Evolutionary conservation across 257 asterid species (phyloP), one percentile per base, ranked within the genome.

Genomic region (Perilla frutescens): DNA sequence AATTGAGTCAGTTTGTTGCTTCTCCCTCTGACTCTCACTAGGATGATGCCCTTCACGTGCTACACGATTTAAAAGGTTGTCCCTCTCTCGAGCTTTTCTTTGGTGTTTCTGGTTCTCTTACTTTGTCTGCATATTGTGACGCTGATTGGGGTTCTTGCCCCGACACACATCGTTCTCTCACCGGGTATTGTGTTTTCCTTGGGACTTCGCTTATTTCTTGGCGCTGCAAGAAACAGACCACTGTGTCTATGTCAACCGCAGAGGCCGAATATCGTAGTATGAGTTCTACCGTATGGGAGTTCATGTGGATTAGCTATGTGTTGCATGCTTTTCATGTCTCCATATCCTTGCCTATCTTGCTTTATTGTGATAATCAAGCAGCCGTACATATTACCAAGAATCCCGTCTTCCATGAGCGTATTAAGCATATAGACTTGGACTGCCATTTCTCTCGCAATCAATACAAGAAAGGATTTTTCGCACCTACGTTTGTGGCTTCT

Each of bases 301-400:
- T 34, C 0, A 34, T 34, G 37, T 34, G 37, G 37, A 2, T 34
- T 2, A 2, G 3, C 49, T 44, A 44, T 44, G 4, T 44, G 2
- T 3, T 10, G 1, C 6, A 44, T 0, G 2, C 8, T 3, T 6
- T 44, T 2, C 49, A 44, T 1, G 12, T 44, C 4, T 2, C 37
- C 4, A 0, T 34, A 0, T 4, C 3, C 0, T 2, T 2, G 37
- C 37, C 37, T 34, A 0, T 34, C 1, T 4, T 1, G 3, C 3
- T 34, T 2, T 4, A 2, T 4, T 34, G 37, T 34, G 37, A 34
- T 4, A 34, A 34, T 1, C 37, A 34, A 34, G 37, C 37, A 2
- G 37, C 37, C 1, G 4, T 34, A 0, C 37, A 34, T 0, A 34
- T 34, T 34, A 34, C 37, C 0, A 34, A 34, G 37, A 34, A 34